phyloP scores from a whole-genome alignment of 495 filamentous ascomycete genomes.

The Aspergillus incahuasiensis region DNA sequence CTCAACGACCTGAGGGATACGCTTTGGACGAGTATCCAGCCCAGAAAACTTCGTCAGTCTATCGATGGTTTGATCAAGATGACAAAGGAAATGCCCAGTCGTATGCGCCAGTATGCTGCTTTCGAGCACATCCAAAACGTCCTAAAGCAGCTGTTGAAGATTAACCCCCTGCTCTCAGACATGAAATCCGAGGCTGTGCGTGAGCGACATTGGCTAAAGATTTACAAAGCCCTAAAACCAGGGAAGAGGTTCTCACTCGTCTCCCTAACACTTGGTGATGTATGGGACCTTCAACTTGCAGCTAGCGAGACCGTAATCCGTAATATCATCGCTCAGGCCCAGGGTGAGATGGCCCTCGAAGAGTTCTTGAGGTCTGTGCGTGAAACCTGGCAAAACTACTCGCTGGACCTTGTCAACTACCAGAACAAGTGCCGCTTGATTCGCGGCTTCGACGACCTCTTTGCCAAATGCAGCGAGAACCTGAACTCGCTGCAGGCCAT shows the following conservation, averaged over 20 bases:
- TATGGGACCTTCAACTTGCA: slow-evolving; percentile 92
- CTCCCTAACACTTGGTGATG: slow-evolving; percentile 92
- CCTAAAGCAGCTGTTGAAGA: slow-evolving; percentile 81
- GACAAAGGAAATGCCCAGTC: slow-evolving; percentile 98
- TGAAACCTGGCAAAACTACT: slow-evolving; percentile 93
- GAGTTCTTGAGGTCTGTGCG: slow-evolving; percentile 97
- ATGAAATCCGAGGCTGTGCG: slow-evolving; percentile 96
- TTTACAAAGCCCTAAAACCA: slow-evolving; percentile 90
- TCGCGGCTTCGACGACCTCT: slow-evolving; percentile 96
- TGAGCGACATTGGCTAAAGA: slow-evolving; percentile 94
- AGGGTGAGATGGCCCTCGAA: slow-evolving; percentile 97
- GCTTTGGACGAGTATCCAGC: slow-evolving; percentile 89
- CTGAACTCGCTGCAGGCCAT: slow-evolving; percentile 96
- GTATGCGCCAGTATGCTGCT: slow-evolving; percentile 98
- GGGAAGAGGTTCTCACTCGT: slow-evolving; percentile 84
- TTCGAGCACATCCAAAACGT: slow-evolving; percentile 96
- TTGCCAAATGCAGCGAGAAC: slow-evolving; percentile 97
- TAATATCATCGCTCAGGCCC: slow-evolving; percentile 89
- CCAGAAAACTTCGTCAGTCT: slow-evolving; percentile 80
- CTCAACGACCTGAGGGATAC: slow-evolving; percentile 88
- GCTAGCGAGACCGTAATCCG: slow-evolving; percentile 81
- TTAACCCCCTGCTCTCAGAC: slow-evolving; percentile 80
- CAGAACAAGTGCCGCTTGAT: slow-evolving; percentile 97
- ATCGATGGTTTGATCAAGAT: slow-evolving; percentile 92
- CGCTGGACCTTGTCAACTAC: slow-evolving; percentile 90